phyloP scores from a whole-genome alignment of 108 stramenopile genomes.

The Skeletonema marinoi region DNA sequence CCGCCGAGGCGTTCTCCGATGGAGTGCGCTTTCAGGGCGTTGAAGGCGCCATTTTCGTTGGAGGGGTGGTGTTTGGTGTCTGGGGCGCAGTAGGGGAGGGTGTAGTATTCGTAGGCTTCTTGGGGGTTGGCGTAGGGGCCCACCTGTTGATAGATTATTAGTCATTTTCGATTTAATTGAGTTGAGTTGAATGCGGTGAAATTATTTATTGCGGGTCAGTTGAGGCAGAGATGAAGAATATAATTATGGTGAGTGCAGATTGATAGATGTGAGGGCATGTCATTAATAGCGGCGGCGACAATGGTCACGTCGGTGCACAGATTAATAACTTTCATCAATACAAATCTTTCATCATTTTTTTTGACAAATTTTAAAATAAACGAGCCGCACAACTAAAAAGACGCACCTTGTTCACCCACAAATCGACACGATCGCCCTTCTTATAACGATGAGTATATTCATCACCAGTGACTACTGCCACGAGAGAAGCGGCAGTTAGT shows the following conservation, averaged over 20 bases:
- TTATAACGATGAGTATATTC: slow-evolving; percentile 74
- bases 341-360: too few species aligned
- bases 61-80: slow-evolving; percentile 83
- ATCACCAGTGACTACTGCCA: slow-evolving; percentile 20
- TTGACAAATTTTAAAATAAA: neutral
- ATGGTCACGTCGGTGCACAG: too few species aligned
- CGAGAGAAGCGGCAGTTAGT: neutral
- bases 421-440: slow-evolving; percentile 82
- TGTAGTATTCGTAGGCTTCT: slow-evolving; percentile 98
- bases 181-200: neutral
- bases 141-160: slow-evolving; percentile 50
- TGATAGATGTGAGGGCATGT: neutral
- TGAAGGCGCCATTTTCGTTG: slow-evolving; percentile 70
- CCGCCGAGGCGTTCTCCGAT: slow-evolving; percentile 80
- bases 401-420: slow-evolving; percentile 95
- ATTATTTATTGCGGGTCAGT: too few species aligned
- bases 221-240: too few species aligned
- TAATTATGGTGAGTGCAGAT: neutral
- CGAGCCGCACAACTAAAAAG: neutral
- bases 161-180: neutral
- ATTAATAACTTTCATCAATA: too few species aligned
- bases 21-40: slow-evolving; percentile 79
- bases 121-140: slow-evolving; percentile 98
- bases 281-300: too few species aligned
- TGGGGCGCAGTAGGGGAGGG: slow-evolving; percentile 96